Evolutionary conservation across 306 rosid species (phyloP).

Genomic region (Delonix regia): DNA sequence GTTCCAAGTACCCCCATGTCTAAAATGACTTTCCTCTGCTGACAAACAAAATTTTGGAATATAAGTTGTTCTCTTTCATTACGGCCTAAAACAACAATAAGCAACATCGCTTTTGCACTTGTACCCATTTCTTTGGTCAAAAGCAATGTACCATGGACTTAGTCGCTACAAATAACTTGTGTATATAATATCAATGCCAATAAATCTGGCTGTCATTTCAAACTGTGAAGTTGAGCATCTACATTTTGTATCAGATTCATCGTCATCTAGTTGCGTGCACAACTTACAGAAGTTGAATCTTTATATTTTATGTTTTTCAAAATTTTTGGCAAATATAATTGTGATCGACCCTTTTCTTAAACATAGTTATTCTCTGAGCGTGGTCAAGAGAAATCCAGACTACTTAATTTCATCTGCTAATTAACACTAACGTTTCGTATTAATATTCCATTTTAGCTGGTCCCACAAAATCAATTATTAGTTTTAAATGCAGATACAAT

Average conservation of each 20-base stretch:
- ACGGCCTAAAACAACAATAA: neutral
- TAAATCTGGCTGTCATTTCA: slow-evolving; percentile 1
- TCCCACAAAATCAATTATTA: neutral
- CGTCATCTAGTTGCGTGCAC: neutral
- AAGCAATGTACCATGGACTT: neutral
- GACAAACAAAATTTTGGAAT: too few relatives aligned
- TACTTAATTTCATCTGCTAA: neutral
- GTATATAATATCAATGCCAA: neutral
- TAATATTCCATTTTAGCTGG: neutral
- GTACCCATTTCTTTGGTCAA: neutral
- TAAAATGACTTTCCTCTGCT: too few relatives aligned
- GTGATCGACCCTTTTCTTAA: neutral
- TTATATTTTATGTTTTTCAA: neutral
- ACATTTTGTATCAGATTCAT: neutral
- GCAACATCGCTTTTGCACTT: neutral
- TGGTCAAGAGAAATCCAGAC: neutral
- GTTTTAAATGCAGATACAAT: neutral
- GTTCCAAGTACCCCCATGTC: too few relatives aligned
- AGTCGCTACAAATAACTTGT: neutral
- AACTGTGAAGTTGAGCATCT: neutral
- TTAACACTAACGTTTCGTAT: neutral
- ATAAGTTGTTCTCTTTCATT: too few relatives aligned
- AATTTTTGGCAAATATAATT: neutral
- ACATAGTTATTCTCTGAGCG: neutral
- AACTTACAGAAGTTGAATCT: neutral